Evolutionary conservation across 257 asterid species (phyloP), one percentile per base, ranked within the genome.

Genomic region (Solanum rostratum): DNA sequence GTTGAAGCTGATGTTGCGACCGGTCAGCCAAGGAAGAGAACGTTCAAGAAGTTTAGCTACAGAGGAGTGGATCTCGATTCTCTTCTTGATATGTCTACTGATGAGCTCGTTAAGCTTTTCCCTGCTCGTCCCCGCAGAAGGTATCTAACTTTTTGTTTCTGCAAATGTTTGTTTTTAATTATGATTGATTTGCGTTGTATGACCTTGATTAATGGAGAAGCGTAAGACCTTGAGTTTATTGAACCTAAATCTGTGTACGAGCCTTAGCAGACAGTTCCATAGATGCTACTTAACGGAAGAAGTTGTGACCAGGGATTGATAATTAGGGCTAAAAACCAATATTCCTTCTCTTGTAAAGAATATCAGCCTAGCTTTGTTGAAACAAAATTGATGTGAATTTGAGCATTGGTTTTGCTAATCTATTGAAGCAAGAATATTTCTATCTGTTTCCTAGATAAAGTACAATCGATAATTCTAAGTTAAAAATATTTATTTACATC

Each of bases 31-130:
- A 94, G 89, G 93, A 94, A 93, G 94, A 94, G 98, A 59, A 90
- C 94, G 84, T 94, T 94, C 84, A 94, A 94, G 95, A 94, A 95
- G 98, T 95, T 95, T 84, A 92, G 94, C 85, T 95, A 91, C 93
- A 90, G 97, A 78, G 99, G 99, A 10, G 97, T 95, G 0, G 99
- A 95, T 86, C 98, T 95, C 73, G 98, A 94, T 88, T 91, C 99
- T 1, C 95, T 95, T 30, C 97, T 95, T 20, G 99, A 95, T 59
- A 94, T 95, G 97, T 88, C 97, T 37, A 93, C 95, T 1, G 99
- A 95, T 65, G 97, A 93, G 18, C 97, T 94, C 53, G 98, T 94
- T 52, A 95, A 94, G 92, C 95, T 93, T 19, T 91, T 94, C 91
- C 76, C 71, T 79, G 92, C 99, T n/a, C 97, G 98, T 14, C 91